phyloP scores from a whole-genome alignment of 176 grass and related monocot species.

The Microstegium vimineum region DNA sequence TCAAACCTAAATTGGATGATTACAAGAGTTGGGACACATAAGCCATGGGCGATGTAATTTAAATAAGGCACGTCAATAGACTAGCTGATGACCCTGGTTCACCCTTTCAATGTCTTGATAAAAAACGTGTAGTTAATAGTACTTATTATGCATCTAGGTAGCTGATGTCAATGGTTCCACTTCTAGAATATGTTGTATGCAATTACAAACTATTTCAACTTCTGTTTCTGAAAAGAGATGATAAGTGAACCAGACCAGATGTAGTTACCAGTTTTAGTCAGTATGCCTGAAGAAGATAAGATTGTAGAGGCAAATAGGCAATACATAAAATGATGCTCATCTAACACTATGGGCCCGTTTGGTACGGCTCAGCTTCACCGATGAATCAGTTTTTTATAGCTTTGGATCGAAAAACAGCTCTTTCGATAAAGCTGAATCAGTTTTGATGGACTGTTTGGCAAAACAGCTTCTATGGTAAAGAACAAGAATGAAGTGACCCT shows the following conservation, averaged over 20 bases:
- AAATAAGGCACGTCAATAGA: background rate
- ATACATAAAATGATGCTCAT: background rate
- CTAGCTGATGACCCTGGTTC: background rate
- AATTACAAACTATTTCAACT: background rate
- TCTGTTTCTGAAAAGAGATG: background rate
- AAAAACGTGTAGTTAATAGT: background rate
- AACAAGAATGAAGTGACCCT: too few species aligned
- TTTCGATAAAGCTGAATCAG: too few species aligned
- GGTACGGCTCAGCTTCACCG: too few species aligned
- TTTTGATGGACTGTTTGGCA: too few species aligned
- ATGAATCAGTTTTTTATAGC: too few species aligned
- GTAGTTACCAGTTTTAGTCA: background rate
- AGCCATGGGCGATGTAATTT: background rate
- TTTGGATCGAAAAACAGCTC: too few species aligned
- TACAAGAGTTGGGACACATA: background rate
- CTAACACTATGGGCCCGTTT: too few species aligned
- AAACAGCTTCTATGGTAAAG: too few species aligned
- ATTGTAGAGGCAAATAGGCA: background rate
- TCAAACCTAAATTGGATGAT: background rate
- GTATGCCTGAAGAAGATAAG: constrained; percentile 10
- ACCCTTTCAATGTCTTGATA: background rate
- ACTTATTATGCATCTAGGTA: constrained; percentile 3
- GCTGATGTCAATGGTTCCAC: background rate
- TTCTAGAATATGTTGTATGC: background rate
- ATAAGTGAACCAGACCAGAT: background rate